Base-by-base conservation (phyloP, 345 rosid species). In the Limnanthes douglasii region DNA sequence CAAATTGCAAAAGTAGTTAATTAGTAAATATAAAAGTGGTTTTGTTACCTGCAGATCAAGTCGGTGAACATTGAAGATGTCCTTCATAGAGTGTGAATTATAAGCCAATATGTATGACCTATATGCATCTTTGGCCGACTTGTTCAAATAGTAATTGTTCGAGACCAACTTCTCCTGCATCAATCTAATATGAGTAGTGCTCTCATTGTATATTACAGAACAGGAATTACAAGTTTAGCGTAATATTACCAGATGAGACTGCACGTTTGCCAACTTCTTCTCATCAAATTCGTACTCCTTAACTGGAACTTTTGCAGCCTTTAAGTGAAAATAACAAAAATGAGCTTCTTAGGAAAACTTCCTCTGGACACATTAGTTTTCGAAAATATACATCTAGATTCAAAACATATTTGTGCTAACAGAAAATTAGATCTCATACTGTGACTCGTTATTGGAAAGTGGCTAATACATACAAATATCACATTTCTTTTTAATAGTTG, bases 301-400 rank as follows among this genome's bases (percentile, higher is more conserved):
- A 2, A 84, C 98, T 16, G 92, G 94, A 29, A 84, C 92, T 61
- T 90, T 90, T 14, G 96, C 96, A 11, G 72, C 83, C 98, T 90
- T 49, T 10, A 22, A 29, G 18, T 18, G 18, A 26, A 25, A 0
- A 31, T 20, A 41, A 21, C 26, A 11, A 51, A 26, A n/a, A n/a
- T n/a, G n/a, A n/a, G n/a, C n/a, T n/a, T n/a, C n/a, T n/a, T n/a
- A n/a, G n/a, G n/a, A n/a, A n/a, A n/a, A n/a, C n/a, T n/a, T n/a
- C n/a, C n/a, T n/a, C n/a, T n/a, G n/a, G n/a, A n/a, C n/a, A n/a
- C n/a, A n/a, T n/a, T n/a, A n/a, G n/a, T n/a, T n/a, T n/a, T n/a
- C n/a, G n/a, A n/a, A n/a, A n/a, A n/a, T n/a, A n/a, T n/a, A n/a
- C n/a, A n/a, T n/a, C n/a, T n/a, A n/a, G n/a, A n/a, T n/a, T n/a